Evolutionary conservation across 2,329 filamentous ascomycete species (phyloP), one percentile per base, ranked within the genome.

Genomic region (Aspergillus luchuensis): DNA sequence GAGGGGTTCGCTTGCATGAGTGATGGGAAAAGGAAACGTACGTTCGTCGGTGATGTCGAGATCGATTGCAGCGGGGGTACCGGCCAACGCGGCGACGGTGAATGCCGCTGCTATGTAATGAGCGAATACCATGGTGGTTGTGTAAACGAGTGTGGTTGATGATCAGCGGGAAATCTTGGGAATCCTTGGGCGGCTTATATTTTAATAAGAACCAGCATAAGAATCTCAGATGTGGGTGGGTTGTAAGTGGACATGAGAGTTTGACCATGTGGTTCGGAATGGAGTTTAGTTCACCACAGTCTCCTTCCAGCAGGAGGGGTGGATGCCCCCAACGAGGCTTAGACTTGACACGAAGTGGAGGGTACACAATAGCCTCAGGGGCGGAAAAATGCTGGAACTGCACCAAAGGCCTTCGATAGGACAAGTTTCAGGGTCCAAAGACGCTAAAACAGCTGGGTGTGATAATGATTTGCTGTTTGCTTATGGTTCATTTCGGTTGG

Each of bases 21-120:
- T 33, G 2, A 2, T 36, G 30, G 5, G 17, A 38, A 10, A 53
- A 5, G 15, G 15, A 1, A 21, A 15, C 50, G 15, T 47, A 36
- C 39, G 15, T 21, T 56, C 39, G 19, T 15, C n/a, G 15, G 25
- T 56, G n/a, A 56, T 56, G 53, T 56, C 53, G n/a, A 56, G 39
- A 8, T 23, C 17, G 28, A 56, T 56, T 6, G 53, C 53, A 15
- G 52, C 28, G 11, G 19, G 39, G 25, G n/a, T 56, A 15, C 53
- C 53, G 15, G 41, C 53, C 5, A 56, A 13, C 5, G 19, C n/a
- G n/a, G n/a, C 25, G 5, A 19, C 19, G 13, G 25, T n/a, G n/a
- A 19, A 41, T 6, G 38, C 39, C 7, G 41, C 39, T 6, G 45
- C 11, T 36, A 36, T 13, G 33, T 15, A 36, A 36, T 13, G 33